Percentiles rank a stretch among this genome's conserved stretches.
Evolutionary conservation across 306 rosid genomes (phyloP).

Genomic region (Glycine soja): DNA sequence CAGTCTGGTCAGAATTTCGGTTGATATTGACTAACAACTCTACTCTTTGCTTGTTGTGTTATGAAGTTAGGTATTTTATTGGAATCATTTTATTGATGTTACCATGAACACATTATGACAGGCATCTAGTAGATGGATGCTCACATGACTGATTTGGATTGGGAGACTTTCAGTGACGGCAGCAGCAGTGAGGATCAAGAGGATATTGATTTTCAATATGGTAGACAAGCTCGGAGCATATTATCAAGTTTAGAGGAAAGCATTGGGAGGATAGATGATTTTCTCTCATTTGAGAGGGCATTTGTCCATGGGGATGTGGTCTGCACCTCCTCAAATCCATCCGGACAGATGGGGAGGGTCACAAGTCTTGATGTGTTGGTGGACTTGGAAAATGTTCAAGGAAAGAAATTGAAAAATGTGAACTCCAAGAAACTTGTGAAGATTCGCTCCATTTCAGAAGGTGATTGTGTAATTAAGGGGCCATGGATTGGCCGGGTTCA

Average conservation of each 20-base stretch:
- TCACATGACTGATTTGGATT: slow-evolving; percentile 71
- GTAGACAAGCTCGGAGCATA: slow-evolving; percentile 86
- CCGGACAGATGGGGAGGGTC: slow-evolving; percentile 95
- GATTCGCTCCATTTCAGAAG: slow-evolving; percentile 82
- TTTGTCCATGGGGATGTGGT: slow-evolving; percentile 87
- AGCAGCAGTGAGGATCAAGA: slow-evolving; percentile 83
- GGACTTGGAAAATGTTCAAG: slow-evolving; percentile 76
- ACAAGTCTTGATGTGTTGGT: slow-evolving; percentile 68
- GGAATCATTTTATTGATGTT: slow-evolving; percentile 33
- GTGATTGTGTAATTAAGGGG: slow-evolving; percentile 80
- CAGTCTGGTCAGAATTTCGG: no score
- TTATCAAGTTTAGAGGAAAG: slow-evolving; percentile 90
- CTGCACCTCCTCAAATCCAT: slow-evolving; percentile 55
- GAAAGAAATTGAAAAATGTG: slow-evolving; percentile 67
- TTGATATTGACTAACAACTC: no score
- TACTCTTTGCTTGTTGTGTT: no score
- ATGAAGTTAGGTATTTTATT: slow-evolving; percentile 24
- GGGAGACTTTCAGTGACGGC: slow-evolving; percentile 85
- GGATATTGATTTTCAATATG: slow-evolving; percentile 65
- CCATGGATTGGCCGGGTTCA: slow-evolving; percentile 93
- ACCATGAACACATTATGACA: slow-evolving; percentile 46
- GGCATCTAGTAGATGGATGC: slow-evolving; percentile 70
- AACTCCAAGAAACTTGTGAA: slow-evolving; percentile 70
- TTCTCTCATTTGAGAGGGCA: slow-evolving; percentile 85
- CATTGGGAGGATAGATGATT: slow-evolving; percentile 91